Evolutionary conservation across 768 basidiomycete genomes (phyloP).

Genomic region (Lactarius indigo): DNA sequence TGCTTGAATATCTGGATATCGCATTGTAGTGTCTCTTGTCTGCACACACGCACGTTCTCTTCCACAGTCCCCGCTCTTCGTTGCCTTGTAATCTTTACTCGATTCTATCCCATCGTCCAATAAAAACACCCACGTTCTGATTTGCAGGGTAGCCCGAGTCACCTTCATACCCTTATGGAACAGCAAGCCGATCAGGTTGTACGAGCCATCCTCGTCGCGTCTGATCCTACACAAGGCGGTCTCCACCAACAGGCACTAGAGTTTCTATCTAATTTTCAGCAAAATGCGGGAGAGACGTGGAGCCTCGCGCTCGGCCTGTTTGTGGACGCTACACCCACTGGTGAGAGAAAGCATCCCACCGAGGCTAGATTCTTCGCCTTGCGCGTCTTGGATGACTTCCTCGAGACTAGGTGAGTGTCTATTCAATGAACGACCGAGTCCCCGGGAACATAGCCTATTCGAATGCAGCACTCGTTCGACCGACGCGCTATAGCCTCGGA

Average conservation of each 20-base stretch:
- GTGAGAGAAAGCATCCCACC: constrained; percentile 61
- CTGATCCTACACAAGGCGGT: constrained; percentile 64
- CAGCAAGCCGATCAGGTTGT: constrained; percentile 72
- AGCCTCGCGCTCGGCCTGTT: constrained; percentile 75
- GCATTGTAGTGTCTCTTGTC: neutral
- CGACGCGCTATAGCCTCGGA: neutral
- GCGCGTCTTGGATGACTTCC: constrained; percentile 75
- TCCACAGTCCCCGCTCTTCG: neutral
- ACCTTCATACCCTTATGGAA: constrained; percentile 47
- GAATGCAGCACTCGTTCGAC: neutral
- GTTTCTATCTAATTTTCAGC: constrained; percentile 74
- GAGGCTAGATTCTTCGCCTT: constrained; percentile 80
- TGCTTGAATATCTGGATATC: neutral
- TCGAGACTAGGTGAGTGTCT: constrained; percentile 70
- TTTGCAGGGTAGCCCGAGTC: constrained; percentile 26
- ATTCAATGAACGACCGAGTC: neutral
- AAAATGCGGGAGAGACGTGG: constrained; percentile 76
- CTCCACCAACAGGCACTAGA: constrained; percentile 85
- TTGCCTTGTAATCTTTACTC: constrained; percentile 3
- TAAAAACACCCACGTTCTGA: constrained; percentile 11
- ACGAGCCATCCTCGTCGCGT: constrained; percentile 85
- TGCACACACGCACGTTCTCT: constrained; percentile 10
- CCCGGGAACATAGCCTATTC: neutral
- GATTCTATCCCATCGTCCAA: constrained; percentile 8
- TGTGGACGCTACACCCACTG: constrained; percentile 55